A percentile compares a stretch with the other conserved stretches of the same genome.
phyloP scores from a whole-genome alignment of 2,329 filamentous ascomycete genomes.

The Microcyclospora pomicola region DNA sequence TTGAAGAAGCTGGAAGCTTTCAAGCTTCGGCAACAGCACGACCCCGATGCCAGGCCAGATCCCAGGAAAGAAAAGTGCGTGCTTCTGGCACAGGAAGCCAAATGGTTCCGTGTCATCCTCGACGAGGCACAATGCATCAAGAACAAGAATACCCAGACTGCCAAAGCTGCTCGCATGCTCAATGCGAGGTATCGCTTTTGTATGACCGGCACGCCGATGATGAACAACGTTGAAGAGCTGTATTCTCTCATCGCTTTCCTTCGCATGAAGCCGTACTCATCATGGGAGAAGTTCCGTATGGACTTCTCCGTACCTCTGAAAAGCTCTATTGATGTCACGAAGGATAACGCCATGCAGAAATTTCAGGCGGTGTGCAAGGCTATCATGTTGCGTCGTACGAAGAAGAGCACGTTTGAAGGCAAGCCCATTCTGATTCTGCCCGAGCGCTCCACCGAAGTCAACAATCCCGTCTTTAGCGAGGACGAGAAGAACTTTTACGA shows the following conservation, averaged over 20 bases:
- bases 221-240: conserved; percentile 69
- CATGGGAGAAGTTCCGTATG: conserved; percentile 46
- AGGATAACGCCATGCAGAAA: conserved; percentile 47
- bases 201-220: conserved; percentile 74
- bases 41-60: conserved; percentile 25
- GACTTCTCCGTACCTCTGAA: conserved; percentile 44
- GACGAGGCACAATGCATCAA: conserved; percentile 76
- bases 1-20: conserved; percentile 46
- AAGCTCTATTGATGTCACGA: conserved; percentile 16
- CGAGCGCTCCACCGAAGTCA: conserved; percentile 46
- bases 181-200: conserved; percentile 53
- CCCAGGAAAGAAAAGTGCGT: conserved; percentile 17
- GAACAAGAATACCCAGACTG: conserved; percentile 50
- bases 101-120: conserved; percentile 56
- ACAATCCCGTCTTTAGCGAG: conserved; percentile 51
- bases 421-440: conserved; percentile 58
- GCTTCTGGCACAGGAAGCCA: conserved; percentile 38
- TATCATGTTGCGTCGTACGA: conserved; percentile 70
- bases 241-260: conserved; percentile 68
- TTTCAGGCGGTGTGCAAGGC: conserved; percentile 65
- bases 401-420: conserved; percentile 65
- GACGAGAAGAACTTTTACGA: conserved; percentile 54
- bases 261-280: conserved; percentile 59
- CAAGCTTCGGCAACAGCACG: conserved; percentile 35
- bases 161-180: conserved; percentile 46